Evolutionary conservation across 768 basidiomycete genomes (phyloP), one percentile per base, ranked within the genome.

Genomic region (Boletus bicolor): DNA sequence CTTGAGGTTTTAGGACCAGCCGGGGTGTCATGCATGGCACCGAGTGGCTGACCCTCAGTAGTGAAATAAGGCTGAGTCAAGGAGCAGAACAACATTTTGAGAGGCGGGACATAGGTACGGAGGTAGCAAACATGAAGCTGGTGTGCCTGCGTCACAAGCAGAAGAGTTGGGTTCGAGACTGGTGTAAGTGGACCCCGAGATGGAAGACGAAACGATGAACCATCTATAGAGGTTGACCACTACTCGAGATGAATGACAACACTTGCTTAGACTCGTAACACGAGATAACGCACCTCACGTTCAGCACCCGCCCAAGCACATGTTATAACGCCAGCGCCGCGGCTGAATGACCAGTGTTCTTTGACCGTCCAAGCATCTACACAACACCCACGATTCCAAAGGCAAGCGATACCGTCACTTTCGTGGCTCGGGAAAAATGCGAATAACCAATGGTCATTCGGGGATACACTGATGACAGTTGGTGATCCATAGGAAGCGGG

Each of bases 371-470:
- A 91, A 30, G 64, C 75, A 60, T 91, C 86, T 32, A 87, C 70
- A 57, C 83, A 82, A 11, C 73, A 54, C 3, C 78, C 84, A 34
- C 80, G 78, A 46, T 74, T 76, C 87, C 89, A 91, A 15, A 90
- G 60, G 64, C 88, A 87, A 12, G 79, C 82, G 42, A 81, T 68
- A 11, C 87, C 86, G 55, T 84, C 82, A 1, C 72, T 67, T 26
- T 77, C 78, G 32, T 73, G 73, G 39, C 84, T 76, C 11, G 88
- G 87, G 64, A 87, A 91, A 64, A 84, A 91, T 1, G 87, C 88
- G 63, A 89, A 90, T 5, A 91, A 65, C 82, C 80, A 86, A 46
- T 78, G 75, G 56, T 85, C 82, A 30, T 73, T 73, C 3, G 85
- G 77, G 6, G 83, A 79, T 19, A 83, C 77, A 7, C 82, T 81